A percentile compares a stretch with the other conserved stretches of the same genome.
Conservation (phyloP, 2,329 filamentous ascomycete species). For the Xylariaceae sp. region DNA sequence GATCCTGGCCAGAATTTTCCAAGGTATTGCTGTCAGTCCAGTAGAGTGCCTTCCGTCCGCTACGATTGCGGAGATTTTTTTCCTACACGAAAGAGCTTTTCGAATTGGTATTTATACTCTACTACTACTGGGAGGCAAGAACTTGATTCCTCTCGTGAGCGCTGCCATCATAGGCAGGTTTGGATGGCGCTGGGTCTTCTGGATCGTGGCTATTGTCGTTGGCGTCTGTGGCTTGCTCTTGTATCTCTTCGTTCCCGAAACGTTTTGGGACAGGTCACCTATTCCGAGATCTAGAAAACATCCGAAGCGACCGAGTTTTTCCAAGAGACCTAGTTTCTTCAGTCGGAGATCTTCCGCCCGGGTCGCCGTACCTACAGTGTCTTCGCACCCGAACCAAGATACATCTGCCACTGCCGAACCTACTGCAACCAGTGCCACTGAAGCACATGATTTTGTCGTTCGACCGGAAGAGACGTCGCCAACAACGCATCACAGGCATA, state of each 20-base stretch:
- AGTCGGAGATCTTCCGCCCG: conserved; percentile 43
- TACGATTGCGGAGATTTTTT: conserved; percentile 94
- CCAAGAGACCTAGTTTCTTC: conserved; percentile 42
- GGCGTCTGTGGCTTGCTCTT: conserved; percentile 66
- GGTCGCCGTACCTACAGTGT: conserved; percentile 12
- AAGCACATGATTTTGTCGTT: too few species aligned
- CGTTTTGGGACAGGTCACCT: conserved; percentile 89
- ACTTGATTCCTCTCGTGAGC: conserved; percentile 80
- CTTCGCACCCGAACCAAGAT: conserved; percentile 4
- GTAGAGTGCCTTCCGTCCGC: conserved; percentile 91
- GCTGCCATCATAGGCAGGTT: conserved; percentile 75
- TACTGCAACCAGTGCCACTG: too few species aligned
- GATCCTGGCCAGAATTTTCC: conserved; percentile 76
- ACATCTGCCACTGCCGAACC: background rate
- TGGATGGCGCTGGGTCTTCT: conserved; percentile 89
- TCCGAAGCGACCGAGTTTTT: conserved; percentile 20
- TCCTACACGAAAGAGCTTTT: conserved; percentile 84
- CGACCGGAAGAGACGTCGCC: conserved; percentile 7
- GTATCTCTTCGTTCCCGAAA: conserved; percentile 91
- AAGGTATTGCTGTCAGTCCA: conserved; percentile 82
- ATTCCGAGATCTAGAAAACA: conserved; percentile 28
- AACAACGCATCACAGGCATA: background rate
- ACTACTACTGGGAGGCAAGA: conserved; percentile 85
- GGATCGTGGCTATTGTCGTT: conserved; percentile 79
- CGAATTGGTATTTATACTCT: conserved; percentile 91